Evolutionary conservation across 139 green algal species (phyloP), one percentile per base, ranked within the genome.

Genomic region (Tetradesmus lagerheimii): DNA sequence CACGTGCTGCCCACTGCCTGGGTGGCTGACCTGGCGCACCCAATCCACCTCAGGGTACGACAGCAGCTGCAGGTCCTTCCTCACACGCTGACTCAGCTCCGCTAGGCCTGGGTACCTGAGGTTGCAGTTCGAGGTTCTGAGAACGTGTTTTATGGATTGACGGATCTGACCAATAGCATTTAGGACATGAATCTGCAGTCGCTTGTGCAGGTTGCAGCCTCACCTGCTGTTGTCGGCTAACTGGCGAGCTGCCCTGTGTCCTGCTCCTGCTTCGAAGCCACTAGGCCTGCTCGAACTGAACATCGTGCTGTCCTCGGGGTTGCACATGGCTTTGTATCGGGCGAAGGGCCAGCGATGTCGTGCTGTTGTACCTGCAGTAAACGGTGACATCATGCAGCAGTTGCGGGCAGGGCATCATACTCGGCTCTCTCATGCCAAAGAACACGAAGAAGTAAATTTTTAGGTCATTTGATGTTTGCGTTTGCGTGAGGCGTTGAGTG

Each of bases 1-100:
- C 57, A 90, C 47, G 16, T 80, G 75, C 0, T 37, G 12, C 1
- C 47, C 71, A 18, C 12, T 39, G 39, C 18, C 74, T 38, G 85
- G 85, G 85, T 84, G 83, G 29, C 25, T 66, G 39, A 29, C 37
- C 23, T 37, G 34, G 27, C 11, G 29, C 39, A 92, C 89, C 91
- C 91, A 94, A 11, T 77, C 45, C 15, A 38, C n/a, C 0, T 53
- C 85, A 0, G 91, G 89, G 67, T 92, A 94, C 0, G 75, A 43
- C 31, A 94, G 87, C 38, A 90, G 90, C 5, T 64, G 12, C 1
- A 94, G 77, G 39, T 86, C 77, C 4, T 94, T 66, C 29, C 74
- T 39, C 14, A 94, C 86, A 23, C 87, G 84, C 62, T 57, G 41
- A 27, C 20, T 80, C 2, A 89, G 84, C 62, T 64, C 84, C 15